phyloP scores from a whole-genome alignment of 331 rosid genomes.

The Dryas integrifolia region DNA sequence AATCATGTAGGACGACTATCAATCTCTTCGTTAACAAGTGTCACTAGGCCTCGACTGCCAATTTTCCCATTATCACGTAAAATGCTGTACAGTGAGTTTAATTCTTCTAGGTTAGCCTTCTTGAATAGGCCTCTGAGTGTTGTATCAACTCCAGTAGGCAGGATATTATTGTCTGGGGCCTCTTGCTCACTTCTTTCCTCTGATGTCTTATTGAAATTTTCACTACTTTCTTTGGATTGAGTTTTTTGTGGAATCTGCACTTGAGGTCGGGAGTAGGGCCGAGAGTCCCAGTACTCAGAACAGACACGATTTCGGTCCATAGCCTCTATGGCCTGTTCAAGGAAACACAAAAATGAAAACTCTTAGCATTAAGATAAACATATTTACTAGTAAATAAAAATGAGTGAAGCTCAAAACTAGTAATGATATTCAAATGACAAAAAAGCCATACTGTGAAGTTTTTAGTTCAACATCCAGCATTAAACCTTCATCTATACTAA shows the following conservation, averaged over 20 bases:
- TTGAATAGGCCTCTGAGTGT: conserved; percentile 54
- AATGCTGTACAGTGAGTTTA: conserved; percentile 60
- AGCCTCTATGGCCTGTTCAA: conserved; percentile 80
- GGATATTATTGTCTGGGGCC: conserved; percentile 19
- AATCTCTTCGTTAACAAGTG: conserved; percentile 70
- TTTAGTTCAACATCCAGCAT: neutral
- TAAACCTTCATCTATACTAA: neutral
- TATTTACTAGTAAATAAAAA: neutral
- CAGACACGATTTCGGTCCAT: conserved; percentile 77
- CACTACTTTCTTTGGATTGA: conserved; percentile 40
- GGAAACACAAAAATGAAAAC: neutral
- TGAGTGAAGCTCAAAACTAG: neutral
- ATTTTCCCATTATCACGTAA: conserved; percentile 47
- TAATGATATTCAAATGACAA: neutral
- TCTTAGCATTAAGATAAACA: neutral
- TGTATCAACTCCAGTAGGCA: conserved; percentile 37
- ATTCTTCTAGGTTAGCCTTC: conserved; percentile 71
- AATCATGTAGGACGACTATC: conserved; percentile 53
- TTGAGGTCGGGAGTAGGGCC: conserved; percentile 92
- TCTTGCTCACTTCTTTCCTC: conserved; percentile 34
- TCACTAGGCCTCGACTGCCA: conserved; percentile 43
- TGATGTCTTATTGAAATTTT: conserved; percentile 12
- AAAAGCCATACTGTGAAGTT: neutral
- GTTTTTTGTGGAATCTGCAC: conserved; percentile 66
- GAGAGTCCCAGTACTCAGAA: conserved; percentile 88